Evolutionary conservation across 2,329 filamentous ascomycete genomes (phyloP).

Genomic region (Apiospora kogelbergensis): DNA sequence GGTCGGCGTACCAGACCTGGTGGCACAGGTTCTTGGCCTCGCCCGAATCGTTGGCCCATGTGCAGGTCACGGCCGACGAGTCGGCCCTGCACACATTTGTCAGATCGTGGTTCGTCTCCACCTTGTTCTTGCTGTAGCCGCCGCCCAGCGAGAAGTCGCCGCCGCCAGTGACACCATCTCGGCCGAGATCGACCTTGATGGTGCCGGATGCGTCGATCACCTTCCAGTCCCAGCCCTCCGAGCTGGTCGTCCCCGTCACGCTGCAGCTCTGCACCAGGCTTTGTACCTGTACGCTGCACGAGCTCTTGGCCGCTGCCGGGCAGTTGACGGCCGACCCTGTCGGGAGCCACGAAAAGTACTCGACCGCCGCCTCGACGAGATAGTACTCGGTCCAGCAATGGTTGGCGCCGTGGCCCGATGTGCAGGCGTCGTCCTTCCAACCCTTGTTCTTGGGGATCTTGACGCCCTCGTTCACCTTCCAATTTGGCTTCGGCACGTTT

Average conservation of each 20-base stretch:
- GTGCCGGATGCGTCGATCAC: too few species aligned
- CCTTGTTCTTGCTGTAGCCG: too few species aligned
- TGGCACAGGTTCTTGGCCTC: not conserved
- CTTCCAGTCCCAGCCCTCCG: not conserved
- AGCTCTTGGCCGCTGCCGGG: not conserved
- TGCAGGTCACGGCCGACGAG: not conserved
- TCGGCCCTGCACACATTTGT: too few species aligned
- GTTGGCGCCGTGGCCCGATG: not conserved
- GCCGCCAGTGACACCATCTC: not conserved
- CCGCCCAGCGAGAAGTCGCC: not conserved
- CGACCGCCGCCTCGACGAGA: not conserved
- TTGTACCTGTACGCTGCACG: not conserved
- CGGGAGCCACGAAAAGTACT: not conserved
- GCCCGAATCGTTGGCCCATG: not conserved
- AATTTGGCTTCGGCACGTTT: not conserved
- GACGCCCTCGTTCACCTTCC: not conserved
- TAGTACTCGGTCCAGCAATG: not conserved
- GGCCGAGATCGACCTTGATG: not conserved
- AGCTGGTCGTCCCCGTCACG: not conserved
- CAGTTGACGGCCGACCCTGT: not conserved
- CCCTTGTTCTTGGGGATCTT: not conserved
- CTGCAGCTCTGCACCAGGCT: not conserved
- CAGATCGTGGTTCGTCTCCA: too few species aligned
- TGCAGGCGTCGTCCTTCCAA: not conserved
- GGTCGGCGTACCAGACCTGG: not conserved